Conservation (phyloP, 1,139 yeast genomes). For the Taphrina pruni region DNA sequence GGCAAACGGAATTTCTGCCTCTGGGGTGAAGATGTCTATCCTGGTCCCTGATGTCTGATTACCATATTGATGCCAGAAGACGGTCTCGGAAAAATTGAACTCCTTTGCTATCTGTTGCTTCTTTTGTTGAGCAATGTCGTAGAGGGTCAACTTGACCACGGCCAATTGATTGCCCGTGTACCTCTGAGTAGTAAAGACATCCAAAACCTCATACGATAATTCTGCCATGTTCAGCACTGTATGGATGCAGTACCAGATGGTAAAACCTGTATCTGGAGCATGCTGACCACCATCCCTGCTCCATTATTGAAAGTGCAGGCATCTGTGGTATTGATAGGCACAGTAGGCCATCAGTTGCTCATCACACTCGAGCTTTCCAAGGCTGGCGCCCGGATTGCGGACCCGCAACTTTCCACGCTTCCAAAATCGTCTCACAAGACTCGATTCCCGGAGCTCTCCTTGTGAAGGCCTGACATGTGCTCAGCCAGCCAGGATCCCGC, state of each 20-base stretch:
- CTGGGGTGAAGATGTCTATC: conserved; percentile 33
- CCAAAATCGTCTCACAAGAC: too few species aligned
- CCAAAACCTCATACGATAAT: conserved; percentile 11
- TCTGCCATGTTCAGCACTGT: background rate
- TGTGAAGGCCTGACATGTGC: background rate
- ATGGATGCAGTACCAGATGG: too few species aligned
- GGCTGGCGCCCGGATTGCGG: background rate
- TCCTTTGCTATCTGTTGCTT: conserved; percentile 35
- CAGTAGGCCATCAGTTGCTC: background rate
- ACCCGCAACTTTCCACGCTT: too few species aligned
- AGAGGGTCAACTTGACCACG: conserved; percentile 16
- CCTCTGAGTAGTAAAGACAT: conserved; percentile 23
- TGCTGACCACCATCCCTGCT: too few species aligned
- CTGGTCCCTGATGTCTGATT: background rate
- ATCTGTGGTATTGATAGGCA: too few species aligned
- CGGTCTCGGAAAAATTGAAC: conserved; percentile 35
- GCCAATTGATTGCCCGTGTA: conserved; percentile 33
- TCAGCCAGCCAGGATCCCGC: background rate
- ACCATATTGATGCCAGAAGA: conserved; percentile 27
- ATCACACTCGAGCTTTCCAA: background rate
- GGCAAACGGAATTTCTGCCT: conserved; percentile 30
- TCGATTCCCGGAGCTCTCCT: background rate
- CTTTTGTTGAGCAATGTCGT: conserved; percentile 15
- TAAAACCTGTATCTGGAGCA: too few species aligned
- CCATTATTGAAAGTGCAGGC: too few species aligned